A percentile compares a stretch with the other conserved stretches of the same genome.
Conservation (phyloP, 2,329 filamentous ascomycete species). For the Colletotrichum orbiculare region DNA sequence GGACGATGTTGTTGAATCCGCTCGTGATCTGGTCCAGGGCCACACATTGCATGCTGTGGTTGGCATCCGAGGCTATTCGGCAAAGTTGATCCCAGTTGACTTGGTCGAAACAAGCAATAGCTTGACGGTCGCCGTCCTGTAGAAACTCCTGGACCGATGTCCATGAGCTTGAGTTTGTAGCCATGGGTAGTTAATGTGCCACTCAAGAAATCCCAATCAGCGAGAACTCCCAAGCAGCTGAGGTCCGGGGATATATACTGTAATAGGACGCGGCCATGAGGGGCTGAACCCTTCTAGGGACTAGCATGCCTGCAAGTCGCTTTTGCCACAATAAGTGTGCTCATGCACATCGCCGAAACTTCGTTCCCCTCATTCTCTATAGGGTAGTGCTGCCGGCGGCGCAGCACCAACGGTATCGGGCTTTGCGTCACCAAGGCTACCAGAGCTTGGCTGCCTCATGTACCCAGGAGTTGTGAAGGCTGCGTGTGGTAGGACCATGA, state of each 20-base stretch:
- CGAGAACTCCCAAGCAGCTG: neutral
- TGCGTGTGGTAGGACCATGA: too few relatives aligned
- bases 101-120: slow-evolving; percentile 1
- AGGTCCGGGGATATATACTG: neutral
- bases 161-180: neutral
- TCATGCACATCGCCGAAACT: too few relatives aligned
- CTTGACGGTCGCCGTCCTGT: neutral
- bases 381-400: too few relatives aligned
- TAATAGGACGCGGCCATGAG: neutral
- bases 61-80: slow-evolving; percentile 6
- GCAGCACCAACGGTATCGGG: too few relatives aligned
- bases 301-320: too few relatives aligned
- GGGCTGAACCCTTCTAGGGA: neutral
- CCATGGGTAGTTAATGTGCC: neutral
- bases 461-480: too few relatives aligned
- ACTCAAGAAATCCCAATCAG: neutral
- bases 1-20: slow-evolving; percentile 13
- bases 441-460: too few relatives aligned
- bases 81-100: slow-evolving; percentile 9
- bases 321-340: too few relatives aligned
- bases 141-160: slow-evolving; percentile 3
- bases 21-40: slow-evolving; percentile 9
- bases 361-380: too few relatives aligned
- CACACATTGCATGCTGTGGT: neutral
- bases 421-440: too few relatives aligned